Percentiles rank a stretch among this genome's conserved stretches.
These are phyloP conservation scores for Blastobotrys terrestris DNA, from an alignment of 805 yeast genomes.

Conservation along the genomic window DNA sequence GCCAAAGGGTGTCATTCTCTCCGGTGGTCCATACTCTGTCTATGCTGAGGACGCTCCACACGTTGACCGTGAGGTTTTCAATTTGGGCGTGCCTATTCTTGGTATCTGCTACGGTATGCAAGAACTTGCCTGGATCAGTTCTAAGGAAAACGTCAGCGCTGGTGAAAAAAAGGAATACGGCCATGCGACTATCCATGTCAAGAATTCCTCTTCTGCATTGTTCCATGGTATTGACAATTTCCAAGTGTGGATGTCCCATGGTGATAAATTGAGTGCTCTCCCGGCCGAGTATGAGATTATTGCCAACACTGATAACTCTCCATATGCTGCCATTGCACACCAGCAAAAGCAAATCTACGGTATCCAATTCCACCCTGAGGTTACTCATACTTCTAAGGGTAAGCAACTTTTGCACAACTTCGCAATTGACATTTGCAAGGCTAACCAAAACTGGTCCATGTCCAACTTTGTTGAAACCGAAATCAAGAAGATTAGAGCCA, in stretches of 20 bases:
- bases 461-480: slow-evolving; percentile 96
- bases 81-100: slow-evolving; percentile 85
- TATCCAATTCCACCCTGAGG: slow-evolving; percentile 99
- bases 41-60: slow-evolving; percentile 95
- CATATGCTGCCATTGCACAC: slow-evolving; percentile 87
- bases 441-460: slow-evolving; percentile 93
- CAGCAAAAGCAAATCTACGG: slow-evolving; percentile 73
- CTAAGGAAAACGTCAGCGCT: slow-evolving; percentile 81
- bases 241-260: slow-evolving; percentile 99
- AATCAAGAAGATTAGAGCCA: slow-evolving; percentile 80
- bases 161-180: slow-evolving; percentile 99
- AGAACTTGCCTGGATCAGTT: slow-evolving; percentile 96
- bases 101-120: slow-evolving; percentile 99
- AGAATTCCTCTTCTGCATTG: slow-evolving; percentile 59
- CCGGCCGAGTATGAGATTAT: slow-evolving; percentile 86
- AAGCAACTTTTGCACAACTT: slow-evolving; percentile 82
- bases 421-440: slow-evolving; percentile 85
- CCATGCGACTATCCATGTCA: slow-evolving; percentile 81
- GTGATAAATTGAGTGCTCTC: slow-evolving; percentile 86
- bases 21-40: slow-evolving; percentile 98
- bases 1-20: slow-evolving; percentile 92
- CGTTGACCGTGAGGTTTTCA: slow-evolving; percentile 89
- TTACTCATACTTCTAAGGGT: slow-evolving; percentile 91
- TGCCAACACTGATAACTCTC: slow-evolving; percentile 91
- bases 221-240: slow-evolving; percentile 89